Percentiles rank a stretch among this genome's conserved stretches.
phyloP scores from a whole-genome alignment of 1,284 basidiomycete species.

The Ustilago shanxiensis region DNA sequence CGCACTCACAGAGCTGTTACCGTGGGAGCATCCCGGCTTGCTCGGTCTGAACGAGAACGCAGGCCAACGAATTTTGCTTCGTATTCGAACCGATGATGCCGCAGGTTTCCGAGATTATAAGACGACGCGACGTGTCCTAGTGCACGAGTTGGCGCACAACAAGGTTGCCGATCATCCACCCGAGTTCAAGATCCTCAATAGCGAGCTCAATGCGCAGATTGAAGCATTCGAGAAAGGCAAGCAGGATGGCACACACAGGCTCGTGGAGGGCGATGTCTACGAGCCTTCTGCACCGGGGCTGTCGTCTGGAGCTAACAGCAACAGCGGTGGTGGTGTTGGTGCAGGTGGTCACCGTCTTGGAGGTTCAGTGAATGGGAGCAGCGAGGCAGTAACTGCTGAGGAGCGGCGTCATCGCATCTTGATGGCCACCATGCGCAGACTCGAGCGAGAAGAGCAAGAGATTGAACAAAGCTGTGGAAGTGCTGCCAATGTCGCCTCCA shows the following conservation, averaged over 20 bases:
- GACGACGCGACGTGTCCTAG: conserved; percentile 59
- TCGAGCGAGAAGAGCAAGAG: conserved; percentile 50
- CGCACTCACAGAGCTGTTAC: conserved; percentile 60
- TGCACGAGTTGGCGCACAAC: conserved; percentile 67
- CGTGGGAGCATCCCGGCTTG: conserved; percentile 61
- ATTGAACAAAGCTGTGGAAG: conserved; percentile 49
- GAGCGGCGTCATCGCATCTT: conserved; percentile 49
- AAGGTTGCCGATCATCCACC: conserved; percentile 59
- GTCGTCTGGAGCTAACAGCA: neutral
- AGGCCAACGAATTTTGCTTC: conserved; percentile 59
- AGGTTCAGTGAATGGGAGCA: neutral
- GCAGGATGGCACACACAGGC: conserved; percentile 30
- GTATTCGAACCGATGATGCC: conserved; percentile 62
- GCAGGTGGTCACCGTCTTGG: conserved; percentile 12
- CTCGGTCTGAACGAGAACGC: conserved; percentile 65
- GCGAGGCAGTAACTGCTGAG: conserved; percentile 8
- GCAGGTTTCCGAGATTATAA: conserved; percentile 65
- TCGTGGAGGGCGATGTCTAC: conserved; percentile 51
- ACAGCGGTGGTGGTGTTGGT: neutral
- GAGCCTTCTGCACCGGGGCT: conserved; percentile 26
- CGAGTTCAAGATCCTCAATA: conserved; percentile 66
- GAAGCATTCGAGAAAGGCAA: conserved; percentile 50
- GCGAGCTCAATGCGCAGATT: conserved; percentile 63
- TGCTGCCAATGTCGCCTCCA: conserved; percentile 15
- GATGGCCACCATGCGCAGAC: conserved; percentile 49